A percentile compares a stretch with the other conserved stretches of the same genome.
phyloP scores from a whole-genome alignment of 495 filamentous ascomycete species.

The Daldinia vernicosa region DNA sequence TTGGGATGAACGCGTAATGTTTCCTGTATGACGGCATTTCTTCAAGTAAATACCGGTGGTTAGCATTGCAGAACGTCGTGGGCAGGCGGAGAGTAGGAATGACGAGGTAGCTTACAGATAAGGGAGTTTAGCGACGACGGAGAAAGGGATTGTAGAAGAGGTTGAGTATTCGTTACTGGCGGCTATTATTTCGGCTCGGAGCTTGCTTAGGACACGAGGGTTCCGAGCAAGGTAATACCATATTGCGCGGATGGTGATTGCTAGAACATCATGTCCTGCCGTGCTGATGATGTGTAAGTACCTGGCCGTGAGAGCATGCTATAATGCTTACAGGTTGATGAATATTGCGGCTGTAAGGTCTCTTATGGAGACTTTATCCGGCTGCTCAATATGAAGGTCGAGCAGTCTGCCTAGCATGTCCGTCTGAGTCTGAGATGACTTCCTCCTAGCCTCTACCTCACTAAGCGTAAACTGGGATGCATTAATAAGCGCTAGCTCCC shows the following conservation, averaged over 20 bases:
- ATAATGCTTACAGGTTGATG: background rate
- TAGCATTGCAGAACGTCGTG: background rate
- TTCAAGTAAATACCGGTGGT: constrained; percentile 56
- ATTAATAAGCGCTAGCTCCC: background rate
- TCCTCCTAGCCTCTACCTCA: background rate
- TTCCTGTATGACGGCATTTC: constrained; percentile 72
- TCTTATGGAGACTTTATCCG: background rate
- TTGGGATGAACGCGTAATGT: constrained; percentile 67
- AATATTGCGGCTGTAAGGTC: background rate
- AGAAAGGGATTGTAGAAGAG: background rate
- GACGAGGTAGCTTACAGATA: background rate
- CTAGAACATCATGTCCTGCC: constrained; percentile 63
- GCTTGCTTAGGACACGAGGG: constrained; percentile 46
- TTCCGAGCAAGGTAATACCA: constrained; percentile 61
- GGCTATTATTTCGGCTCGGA: constrained; percentile 41
- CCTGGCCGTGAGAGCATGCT: background rate
- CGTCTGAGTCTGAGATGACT: background rate
- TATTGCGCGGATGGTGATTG: constrained; percentile 60
- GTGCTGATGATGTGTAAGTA: constrained; percentile 15
- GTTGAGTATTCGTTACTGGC: background rate
- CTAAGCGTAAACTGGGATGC: background rate
- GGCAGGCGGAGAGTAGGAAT: background rate
- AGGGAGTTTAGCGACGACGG: background rate
- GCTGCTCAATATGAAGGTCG: background rate
- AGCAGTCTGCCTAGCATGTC: background rate